Evolutionary conservation across 305 asterid species (phyloP).

Genomic region (Nicotiana rustica): DNA sequence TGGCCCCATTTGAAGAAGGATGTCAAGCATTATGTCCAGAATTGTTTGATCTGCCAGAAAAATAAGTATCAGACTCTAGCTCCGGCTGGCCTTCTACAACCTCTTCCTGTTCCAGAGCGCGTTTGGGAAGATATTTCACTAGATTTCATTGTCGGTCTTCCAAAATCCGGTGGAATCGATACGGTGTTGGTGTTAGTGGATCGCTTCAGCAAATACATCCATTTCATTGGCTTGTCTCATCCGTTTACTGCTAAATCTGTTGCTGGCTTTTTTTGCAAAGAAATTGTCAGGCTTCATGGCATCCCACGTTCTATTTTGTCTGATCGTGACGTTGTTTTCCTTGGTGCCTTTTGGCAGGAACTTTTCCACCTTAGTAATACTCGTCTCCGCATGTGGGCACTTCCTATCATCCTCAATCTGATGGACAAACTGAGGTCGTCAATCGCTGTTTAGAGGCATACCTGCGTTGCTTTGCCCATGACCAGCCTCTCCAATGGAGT

Average conservation of each 20-base stretch:
- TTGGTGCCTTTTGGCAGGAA: background rate
- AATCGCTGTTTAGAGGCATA: conserved; percentile 29
- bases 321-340: background rate
- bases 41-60: background rate
- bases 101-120: too few relatives aligned
- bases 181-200: background rate
- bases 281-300: too few relatives aligned
- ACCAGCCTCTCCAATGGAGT: conserved; percentile 14
- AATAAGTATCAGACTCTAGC: background rate
- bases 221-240: conserved; percentile 1
- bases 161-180: background rate
- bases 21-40: background rate
- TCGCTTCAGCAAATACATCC: background rate
- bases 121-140: too few relatives aligned
- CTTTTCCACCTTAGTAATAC: background rate
- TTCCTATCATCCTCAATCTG: background rate
- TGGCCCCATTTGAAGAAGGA: conserved; percentile 2
- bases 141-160: background rate
- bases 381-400: background rate
- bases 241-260: background rate
- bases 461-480: background rate
- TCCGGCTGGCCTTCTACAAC: too few relatives aligned
- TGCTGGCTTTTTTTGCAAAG: background rate
- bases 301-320: background rate
- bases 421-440: background rate